Evolutionary conservation across 192 early-diverging fungal genomes (phyloP).

Genomic region (Irineochytrium annulatum): DNA sequence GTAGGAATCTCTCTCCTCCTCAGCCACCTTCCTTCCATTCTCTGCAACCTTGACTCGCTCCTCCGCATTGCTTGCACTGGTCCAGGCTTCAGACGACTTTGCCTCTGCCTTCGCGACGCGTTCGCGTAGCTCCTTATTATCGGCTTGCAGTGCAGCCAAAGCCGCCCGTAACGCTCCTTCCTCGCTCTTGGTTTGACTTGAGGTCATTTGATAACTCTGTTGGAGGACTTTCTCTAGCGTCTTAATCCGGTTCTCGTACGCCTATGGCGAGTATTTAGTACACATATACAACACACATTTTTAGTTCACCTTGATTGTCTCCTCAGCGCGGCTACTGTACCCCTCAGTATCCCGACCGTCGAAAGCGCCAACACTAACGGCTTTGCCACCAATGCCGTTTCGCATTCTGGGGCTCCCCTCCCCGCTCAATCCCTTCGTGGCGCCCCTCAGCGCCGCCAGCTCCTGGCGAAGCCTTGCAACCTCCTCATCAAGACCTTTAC

Average conservation of each 20-base stretch:
- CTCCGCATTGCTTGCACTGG: background rate
- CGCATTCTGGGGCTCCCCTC: background rate
- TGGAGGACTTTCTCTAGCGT: slow-evolving; percentile 31
- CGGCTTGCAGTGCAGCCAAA: slow-evolving; percentile 10
- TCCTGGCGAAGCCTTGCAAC: slow-evolving; percentile 30
- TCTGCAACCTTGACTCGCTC: no score
- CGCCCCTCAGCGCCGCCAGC: slow-evolving; percentile 4
- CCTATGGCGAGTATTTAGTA: slow-evolving; percentile 8
- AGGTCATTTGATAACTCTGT: slow-evolving; percentile 13
- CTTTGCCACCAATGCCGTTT: background rate
- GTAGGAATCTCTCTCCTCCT: no score
- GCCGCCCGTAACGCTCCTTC: background rate
- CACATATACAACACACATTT: background rate
- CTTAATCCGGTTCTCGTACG: slow-evolving; percentile 31
- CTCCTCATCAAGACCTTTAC: slow-evolving; percentile 36
- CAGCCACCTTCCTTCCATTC: background rate
- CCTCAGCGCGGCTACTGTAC: slow-evolving; percentile 19
- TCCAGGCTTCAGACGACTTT: no score
- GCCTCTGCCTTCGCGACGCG: no score
- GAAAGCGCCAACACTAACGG: slow-evolving; percentile 8
- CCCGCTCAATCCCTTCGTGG: background rate
- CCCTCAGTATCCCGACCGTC: background rate
- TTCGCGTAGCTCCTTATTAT: slow-evolving; percentile 10
- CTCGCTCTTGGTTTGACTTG: background rate
- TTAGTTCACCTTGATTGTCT: slow-evolving; percentile 19